Percentiles rank a stretch among this genome's conserved stretches.
These are phyloP conservation scores for Spirogloea muscicola DNA, from an alignment of 139 green algal genomes.

Conservation along the genomic window DNA sequence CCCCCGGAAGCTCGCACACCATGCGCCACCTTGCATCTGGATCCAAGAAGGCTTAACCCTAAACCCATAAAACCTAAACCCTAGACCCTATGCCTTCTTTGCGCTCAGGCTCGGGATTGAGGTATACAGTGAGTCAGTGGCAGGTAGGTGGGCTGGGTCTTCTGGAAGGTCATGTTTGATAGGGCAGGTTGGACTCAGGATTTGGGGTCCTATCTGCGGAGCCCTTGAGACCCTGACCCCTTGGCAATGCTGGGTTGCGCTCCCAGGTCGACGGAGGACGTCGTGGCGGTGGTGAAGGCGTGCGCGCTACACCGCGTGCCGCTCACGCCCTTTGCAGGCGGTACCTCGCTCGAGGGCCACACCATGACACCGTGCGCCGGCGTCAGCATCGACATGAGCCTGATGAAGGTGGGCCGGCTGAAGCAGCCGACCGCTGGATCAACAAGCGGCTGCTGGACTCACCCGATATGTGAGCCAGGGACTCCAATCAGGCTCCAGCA, in stretches of 20 bases:
- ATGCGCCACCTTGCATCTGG: not conserved
- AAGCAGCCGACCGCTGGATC: too few species aligned
- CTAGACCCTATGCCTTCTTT: too few species aligned
- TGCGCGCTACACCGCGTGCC: constrained; percentile 15
- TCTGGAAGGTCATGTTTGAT: too few species aligned
- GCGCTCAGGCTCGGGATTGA: too few species aligned
- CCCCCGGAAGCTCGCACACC: not conserved
- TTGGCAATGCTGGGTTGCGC: not conserved
- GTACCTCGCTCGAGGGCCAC: constrained; percentile 46
- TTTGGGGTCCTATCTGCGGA: not conserved
- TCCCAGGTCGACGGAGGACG: constrained; percentile 33
- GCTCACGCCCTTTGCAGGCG: constrained; percentile 24
- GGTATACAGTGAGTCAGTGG: too few species aligned
- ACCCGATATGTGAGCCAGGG: too few species aligned
- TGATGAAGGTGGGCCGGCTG: constrained; percentile 45
- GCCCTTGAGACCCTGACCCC: too few species aligned
- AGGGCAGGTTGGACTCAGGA: not conserved
- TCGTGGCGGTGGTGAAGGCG: constrained; percentile 33
- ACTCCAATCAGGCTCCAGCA: too few species aligned
- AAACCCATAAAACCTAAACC: not conserved
- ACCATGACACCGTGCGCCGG: constrained; percentile 19
- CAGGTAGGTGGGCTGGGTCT: too few species aligned
- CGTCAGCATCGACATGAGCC: constrained; percentile 38
- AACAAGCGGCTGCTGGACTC: too few species aligned
- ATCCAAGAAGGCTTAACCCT: not conserved